Conservation (phyloP, 2,329 filamentous ascomycete species). For the Stachybotrys elegans region DNA sequence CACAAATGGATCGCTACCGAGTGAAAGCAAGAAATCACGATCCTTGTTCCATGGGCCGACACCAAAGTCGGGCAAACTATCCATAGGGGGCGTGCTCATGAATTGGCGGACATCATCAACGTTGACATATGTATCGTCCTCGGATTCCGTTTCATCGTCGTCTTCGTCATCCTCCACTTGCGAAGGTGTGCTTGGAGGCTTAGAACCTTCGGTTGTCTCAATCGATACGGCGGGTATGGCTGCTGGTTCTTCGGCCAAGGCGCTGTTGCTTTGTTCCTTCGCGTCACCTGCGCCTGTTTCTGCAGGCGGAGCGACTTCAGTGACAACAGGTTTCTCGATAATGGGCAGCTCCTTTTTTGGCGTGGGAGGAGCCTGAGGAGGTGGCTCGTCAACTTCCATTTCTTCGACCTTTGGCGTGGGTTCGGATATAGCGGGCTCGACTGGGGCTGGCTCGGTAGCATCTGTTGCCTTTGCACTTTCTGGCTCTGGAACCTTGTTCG, state of each 20-base stretch:
- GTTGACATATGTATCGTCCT: constrained; percentile 46
- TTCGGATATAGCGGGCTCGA: constrained; percentile 10
- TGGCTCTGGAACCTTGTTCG: constrained; percentile 6
- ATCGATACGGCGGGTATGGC: constrained; percentile 13
- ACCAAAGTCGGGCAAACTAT: constrained; percentile 45
- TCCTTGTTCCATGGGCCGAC: constrained; percentile 45
- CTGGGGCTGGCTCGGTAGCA: constrained; percentile 9
- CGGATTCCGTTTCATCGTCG: constrained; percentile 50
- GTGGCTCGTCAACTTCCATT: constrained; percentile 31
- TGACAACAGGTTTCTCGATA: neutral
- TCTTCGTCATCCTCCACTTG: constrained; percentile 41
- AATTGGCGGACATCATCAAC: constrained; percentile 44
- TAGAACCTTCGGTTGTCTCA: constrained; percentile 26
- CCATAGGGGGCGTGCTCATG: constrained; percentile 49
- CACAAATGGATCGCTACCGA: constrained; percentile 34
- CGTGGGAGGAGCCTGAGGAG: constrained; percentile 4
- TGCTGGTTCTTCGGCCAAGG: no score
- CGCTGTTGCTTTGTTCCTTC: no score
- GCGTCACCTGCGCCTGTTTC: no score
- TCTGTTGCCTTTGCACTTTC: neutral
- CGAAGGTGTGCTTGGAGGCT: constrained; percentile 40
- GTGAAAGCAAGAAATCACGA: constrained; percentile 34
- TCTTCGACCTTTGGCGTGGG: constrained; percentile 34
- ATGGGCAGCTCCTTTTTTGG: constrained; percentile 7
- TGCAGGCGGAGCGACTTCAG: neutral